These are phyloP conservation scores for Mycosphaerella sp. DNA, from an alignment of 2,329 filamentous ascomycete genomes.

Conservation along the genomic window DNA sequence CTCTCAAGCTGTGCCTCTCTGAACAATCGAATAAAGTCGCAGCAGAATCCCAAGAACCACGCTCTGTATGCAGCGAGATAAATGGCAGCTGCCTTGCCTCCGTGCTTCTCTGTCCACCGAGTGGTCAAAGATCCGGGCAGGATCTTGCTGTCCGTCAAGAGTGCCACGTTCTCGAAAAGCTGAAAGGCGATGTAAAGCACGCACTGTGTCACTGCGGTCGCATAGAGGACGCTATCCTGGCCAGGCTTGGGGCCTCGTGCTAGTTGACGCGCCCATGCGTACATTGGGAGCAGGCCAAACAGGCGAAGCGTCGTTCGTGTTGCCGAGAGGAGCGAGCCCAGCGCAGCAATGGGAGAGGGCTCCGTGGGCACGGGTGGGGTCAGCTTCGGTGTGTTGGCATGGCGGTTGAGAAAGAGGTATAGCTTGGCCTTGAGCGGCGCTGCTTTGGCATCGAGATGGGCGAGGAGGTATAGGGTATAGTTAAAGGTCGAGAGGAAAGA, in stretches of 20 bases:
- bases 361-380: slow-evolving; percentile 18
- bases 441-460: slow-evolving; percentile 39
- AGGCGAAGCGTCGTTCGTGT: slow-evolving; percentile 42
- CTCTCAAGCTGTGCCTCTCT: slow-evolving; percentile 41
- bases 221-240: slow-evolving; percentile 39
- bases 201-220: slow-evolving; percentile 39
- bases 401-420: slow-evolving; percentile 31
- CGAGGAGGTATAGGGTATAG: slow-evolving; percentile 43
- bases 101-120: slow-evolving; percentile 30
- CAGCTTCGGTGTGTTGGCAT: slow-evolving; percentile 14
- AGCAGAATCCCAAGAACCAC: slow-evolving; percentile 41
- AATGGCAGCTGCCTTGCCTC: slow-evolving; percentile 34
- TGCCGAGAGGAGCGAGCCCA: slow-evolving; percentile 38
- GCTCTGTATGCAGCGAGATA: slow-evolving; percentile 40
- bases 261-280: slow-evolving; percentile 41
- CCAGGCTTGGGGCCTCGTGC: slow-evolving; percentile 38
- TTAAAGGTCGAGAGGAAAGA: slow-evolving; percentile 44
- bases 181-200: slow-evolving; percentile 42
- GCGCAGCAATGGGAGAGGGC: slow-evolving; percentile 31
- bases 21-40: slow-evolving; percentile 40
- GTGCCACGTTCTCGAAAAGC: slow-evolving; percentile 40
- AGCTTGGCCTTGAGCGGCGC: slow-evolving; percentile 34
- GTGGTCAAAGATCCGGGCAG: slow-evolving; percentile 35
- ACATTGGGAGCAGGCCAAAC: slow-evolving; percentile 41
- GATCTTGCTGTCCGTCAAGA: slow-evolving; percentile 40